phyloP scores from a whole-genome alignment of 2,329 filamentous ascomycete species.

The Paecilomyces sp. region DNA sequence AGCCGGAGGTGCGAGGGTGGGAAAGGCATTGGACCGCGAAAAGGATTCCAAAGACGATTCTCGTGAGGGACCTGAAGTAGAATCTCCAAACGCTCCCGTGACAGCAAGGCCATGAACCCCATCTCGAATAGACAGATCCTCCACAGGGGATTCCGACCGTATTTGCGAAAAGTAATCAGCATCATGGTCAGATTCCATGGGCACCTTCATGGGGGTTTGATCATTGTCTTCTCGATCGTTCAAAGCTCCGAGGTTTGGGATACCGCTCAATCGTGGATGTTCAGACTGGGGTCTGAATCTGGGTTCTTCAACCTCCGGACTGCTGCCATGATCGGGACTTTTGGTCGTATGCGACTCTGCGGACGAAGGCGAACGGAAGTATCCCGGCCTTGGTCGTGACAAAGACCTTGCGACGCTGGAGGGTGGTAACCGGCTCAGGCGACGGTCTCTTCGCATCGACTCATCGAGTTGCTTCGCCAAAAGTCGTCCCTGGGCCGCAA shows the following conservation, averaged over 20 bases:
- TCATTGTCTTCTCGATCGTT: conserved; percentile 17
- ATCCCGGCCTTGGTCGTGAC: conserved; percentile 68
- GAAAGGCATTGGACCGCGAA: conserved; percentile 30
- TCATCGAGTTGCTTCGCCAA: conserved; percentile 83
- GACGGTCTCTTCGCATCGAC: conserved; percentile 62
- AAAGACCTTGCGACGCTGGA: conserved; percentile 77
- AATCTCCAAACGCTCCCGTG: conserved; percentile 9
- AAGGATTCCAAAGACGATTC: conserved; percentile 30
- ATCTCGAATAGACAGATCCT: conserved; percentile 11
- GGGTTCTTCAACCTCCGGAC: conserved; percentile 36
- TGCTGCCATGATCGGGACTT: conserved; percentile 32
- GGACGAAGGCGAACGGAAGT: conserved; percentile 68
- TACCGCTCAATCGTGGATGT: conserved; percentile 65
- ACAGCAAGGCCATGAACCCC: background rate
- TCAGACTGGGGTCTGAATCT: conserved; percentile 60
- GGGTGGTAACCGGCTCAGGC: conserved; percentile 79
- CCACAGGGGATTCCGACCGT: conserved; percentile 26
- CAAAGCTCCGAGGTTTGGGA: conserved; percentile 32
- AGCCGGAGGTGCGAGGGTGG: conserved; percentile 39
- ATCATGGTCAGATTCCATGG: conserved; percentile 12
- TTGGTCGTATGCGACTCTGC: conserved; percentile 39
- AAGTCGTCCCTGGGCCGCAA: conserved; percentile 82
- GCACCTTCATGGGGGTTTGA: conserved; percentile 33
- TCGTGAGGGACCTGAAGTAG: conserved; percentile 16
- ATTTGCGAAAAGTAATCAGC: conserved; percentile 16